A percentile compares a stretch with the other conserved stretches of the same genome.
Conservation (phyloP, 495 filamentous ascomycete species). For the Daldinia bambusicola region DNA sequence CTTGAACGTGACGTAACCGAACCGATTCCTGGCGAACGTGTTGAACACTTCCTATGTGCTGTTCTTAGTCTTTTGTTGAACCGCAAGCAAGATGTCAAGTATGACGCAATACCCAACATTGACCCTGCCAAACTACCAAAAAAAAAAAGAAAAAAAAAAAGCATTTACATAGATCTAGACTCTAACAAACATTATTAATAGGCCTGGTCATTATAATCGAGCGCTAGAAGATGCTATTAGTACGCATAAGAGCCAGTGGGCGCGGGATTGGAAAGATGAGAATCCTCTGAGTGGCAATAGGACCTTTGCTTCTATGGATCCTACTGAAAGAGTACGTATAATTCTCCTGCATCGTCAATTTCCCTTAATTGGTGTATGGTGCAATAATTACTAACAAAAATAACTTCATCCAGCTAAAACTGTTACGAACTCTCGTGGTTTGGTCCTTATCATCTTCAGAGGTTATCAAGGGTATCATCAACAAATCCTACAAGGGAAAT, state of each 20-base stretch:
- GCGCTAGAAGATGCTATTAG: conserved; percentile 93
- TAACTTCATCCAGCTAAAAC: conserved; percentile 67
- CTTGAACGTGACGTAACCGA: conserved; percentile 87
- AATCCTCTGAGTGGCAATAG: conserved; percentile 83
- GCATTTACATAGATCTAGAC: background rate
- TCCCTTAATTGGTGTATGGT: background rate
- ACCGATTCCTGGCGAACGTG: conserved; percentile 78
- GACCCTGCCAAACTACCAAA: too few relatives aligned
- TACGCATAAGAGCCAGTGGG: conserved; percentile 89
- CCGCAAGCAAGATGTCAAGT: conserved; percentile 98
- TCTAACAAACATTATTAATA: conserved; percentile 46
- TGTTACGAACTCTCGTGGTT: conserved; percentile 82
- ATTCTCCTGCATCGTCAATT: too few relatives aligned
- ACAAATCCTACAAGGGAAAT: conserved; percentile 87
- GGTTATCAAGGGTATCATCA: conserved; percentile 78
- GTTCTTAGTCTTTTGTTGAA: conserved; percentile 89
- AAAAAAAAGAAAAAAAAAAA: background rate
- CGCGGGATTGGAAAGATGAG: conserved; percentile 82
- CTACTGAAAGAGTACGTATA: conserved; percentile 78
- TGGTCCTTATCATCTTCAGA: conserved; percentile 95
- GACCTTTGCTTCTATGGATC: conserved; percentile 80
- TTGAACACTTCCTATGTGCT: conserved; percentile 89
- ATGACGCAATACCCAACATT: conserved; percentile 58
- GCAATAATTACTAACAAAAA: conserved; percentile 29
- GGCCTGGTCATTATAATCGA: conserved; percentile 86